Conservation (phyloP, 2,329 filamentous ascomycete genomes). For the Ceratocystis diversiconidia region DNA sequence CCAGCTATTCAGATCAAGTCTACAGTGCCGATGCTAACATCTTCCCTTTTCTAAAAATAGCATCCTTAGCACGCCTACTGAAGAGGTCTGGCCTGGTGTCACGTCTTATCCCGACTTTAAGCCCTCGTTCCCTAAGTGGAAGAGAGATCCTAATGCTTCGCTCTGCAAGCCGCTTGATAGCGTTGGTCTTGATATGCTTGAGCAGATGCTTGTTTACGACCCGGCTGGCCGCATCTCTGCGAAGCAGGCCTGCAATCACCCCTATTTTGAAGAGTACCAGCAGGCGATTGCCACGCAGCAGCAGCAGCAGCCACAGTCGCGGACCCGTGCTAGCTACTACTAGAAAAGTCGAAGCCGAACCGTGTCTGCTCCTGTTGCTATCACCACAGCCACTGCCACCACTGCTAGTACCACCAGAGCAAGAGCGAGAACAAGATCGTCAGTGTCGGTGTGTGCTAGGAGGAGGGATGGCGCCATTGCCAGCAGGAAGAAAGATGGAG, state of each 20-base stretch:
- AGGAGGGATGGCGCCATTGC: conserved; percentile 25
- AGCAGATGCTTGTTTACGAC: conserved; percentile 69
- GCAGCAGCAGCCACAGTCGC: neutral
- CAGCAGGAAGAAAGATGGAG: neutral
- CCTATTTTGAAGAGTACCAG: conserved; percentile 50
- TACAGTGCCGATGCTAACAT: neutral
- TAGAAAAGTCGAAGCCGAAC: conserved; percentile 28
- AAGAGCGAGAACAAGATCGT: neutral
- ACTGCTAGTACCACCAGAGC: conserved; percentile 37
- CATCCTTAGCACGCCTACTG: conserved; percentile 68
- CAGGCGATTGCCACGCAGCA: conserved; percentile 4
- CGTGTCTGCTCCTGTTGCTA: conserved; percentile 29
- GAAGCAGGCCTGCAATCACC: conserved; percentile 72
- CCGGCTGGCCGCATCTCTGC: conserved; percentile 76
- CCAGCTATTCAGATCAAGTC: too few species aligned
- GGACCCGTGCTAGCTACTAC: conserved; percentile 5
- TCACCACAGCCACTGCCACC: conserved; percentile 27
- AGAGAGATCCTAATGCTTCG: conserved; percentile 48
- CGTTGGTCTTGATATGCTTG: conserved; percentile 51
- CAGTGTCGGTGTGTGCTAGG: conserved; percentile 25
- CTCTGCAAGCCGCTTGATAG: conserved; percentile 64
- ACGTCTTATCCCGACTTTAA: conserved; percentile 95
- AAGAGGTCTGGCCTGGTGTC: conserved; percentile 75
- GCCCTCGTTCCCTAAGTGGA: conserved; percentile 82
- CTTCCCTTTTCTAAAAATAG: neutral